Conservation (phyloP, 306 rosid species). For the Heteromeles arbutifolia region DNA sequence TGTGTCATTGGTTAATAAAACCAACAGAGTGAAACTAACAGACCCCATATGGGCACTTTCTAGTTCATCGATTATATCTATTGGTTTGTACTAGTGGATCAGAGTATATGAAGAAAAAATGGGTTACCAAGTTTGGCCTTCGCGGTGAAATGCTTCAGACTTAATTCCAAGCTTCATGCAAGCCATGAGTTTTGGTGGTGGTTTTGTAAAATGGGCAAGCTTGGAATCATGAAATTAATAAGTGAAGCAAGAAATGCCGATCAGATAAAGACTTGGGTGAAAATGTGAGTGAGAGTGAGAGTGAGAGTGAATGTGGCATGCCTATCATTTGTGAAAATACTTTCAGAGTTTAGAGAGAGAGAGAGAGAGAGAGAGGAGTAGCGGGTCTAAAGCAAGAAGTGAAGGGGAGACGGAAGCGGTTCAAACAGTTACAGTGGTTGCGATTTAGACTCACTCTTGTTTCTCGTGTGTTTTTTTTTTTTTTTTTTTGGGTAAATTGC, state of each 20-base stretch:
- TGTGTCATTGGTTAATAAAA: neutral
- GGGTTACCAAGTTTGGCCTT: slow-evolving; percentile 59
- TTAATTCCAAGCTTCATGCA: slow-evolving; percentile 70
- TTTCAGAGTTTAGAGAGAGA: neutral
- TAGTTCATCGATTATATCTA: neutral
- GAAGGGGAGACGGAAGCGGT: slow-evolving; percentile 16
- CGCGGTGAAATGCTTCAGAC: slow-evolving; percentile 59
- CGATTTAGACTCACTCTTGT: neutral
- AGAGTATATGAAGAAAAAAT: neutral
- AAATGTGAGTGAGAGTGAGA: neutral
- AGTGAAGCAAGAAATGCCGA: neutral
- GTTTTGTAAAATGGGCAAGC: slow-evolving; percentile 7
- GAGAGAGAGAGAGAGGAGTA: slow-evolving; percentile 12
- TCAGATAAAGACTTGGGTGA: neutral
- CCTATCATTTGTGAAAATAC: neutral
- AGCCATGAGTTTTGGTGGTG: slow-evolving; percentile 25
- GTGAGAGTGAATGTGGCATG: neutral
- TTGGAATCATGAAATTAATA: neutral
- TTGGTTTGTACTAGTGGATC: neutral
- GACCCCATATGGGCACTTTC: neutral
- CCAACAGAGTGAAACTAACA: neutral
- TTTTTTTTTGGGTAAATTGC: too few relatives aligned
- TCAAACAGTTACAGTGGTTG: neutral
- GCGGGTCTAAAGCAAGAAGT: slow-evolving; percentile 61
- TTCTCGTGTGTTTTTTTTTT: neutral